phyloP scores from a whole-genome alignment of 495 filamentous ascomycete genomes.

The Penicillium alfredii region DNA sequence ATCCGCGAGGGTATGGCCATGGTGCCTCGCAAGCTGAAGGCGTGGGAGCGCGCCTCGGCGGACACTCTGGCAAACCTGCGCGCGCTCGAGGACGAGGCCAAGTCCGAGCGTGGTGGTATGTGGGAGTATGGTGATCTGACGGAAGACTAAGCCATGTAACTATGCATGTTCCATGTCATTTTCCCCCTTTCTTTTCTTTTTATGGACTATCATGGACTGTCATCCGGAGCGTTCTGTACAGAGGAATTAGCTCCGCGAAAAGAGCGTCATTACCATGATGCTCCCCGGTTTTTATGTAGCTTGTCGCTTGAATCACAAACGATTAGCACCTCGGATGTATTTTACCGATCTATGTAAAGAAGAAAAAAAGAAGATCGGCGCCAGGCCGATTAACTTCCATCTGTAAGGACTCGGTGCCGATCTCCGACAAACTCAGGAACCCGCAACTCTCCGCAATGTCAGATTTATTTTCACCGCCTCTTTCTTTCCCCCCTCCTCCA shows the following conservation, averaged over 20 bases:
- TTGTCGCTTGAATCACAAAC: too few species aligned
- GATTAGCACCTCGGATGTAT: too few species aligned
- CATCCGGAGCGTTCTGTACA: conserved; percentile 16
- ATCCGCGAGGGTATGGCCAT: conserved; percentile 78
- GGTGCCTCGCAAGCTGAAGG: conserved; percentile 81
- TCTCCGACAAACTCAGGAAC: too few species aligned
- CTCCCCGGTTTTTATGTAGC: too few species aligned
- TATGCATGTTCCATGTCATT: background rate
- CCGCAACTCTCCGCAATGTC: too few species aligned
- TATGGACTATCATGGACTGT: conserved; percentile 4
- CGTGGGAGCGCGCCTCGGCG: conserved; percentile 73
- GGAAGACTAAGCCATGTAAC: conserved; percentile 56
- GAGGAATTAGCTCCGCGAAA: conserved; percentile 6
- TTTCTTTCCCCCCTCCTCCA: conserved; percentile 1
- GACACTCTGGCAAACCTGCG: conserved; percentile 62
- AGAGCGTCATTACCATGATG: too few species aligned
- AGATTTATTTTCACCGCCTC: conserved; percentile 7
- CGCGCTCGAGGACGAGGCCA: conserved; percentile 67
- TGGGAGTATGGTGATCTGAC: conserved; percentile 98
- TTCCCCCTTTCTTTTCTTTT: conserved; percentile 8
- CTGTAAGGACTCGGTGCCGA: too few species aligned
- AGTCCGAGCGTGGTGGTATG: conserved; percentile 71
- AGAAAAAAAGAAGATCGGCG: too few species aligned
- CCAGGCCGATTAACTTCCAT: too few species aligned
- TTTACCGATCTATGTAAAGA: too few species aligned